Percentiles rank a stretch among this genome's conserved stretches.
Conservation (phyloP, 2,329 filamentous ascomycete species). For the Arthrinium phaeospermum region DNA sequence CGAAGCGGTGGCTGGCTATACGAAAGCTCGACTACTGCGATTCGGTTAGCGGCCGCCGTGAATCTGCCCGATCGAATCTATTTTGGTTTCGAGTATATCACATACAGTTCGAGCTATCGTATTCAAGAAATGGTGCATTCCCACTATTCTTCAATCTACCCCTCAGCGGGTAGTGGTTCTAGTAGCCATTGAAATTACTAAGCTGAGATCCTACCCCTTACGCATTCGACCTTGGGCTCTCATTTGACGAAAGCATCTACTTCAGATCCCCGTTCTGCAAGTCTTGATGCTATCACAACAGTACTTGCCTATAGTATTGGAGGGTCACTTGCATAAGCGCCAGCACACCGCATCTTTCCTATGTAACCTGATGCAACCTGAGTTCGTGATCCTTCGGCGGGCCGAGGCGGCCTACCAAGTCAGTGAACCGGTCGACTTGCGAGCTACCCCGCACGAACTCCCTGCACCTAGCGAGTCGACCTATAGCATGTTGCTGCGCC, state of each 20-base stretch:
- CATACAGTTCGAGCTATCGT: background rate
- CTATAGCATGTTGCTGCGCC: background rate
- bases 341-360: background rate
- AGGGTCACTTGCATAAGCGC: background rate
- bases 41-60: background rate
- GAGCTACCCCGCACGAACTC: constrained; percentile 9
- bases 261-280: background rate
- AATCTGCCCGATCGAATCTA: background rate
- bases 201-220: background rate
- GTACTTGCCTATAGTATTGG: background rate
- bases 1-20: background rate
- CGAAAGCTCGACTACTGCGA: background rate
- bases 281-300: too few relatives aligned
- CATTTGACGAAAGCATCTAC: background rate
- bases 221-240: background rate
- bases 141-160: background rate
- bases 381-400: background rate
- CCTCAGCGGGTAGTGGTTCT: background rate
- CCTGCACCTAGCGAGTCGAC: constrained; percentile 9
- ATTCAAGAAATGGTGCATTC: background rate
- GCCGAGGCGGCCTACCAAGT: background rate
- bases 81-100: background rate
- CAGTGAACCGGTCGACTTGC: background rate
- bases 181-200: background rate
- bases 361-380: background rate